phyloP scores from a whole-genome alignment of 306 rosid species.

The Cercis canadensis region DNA sequence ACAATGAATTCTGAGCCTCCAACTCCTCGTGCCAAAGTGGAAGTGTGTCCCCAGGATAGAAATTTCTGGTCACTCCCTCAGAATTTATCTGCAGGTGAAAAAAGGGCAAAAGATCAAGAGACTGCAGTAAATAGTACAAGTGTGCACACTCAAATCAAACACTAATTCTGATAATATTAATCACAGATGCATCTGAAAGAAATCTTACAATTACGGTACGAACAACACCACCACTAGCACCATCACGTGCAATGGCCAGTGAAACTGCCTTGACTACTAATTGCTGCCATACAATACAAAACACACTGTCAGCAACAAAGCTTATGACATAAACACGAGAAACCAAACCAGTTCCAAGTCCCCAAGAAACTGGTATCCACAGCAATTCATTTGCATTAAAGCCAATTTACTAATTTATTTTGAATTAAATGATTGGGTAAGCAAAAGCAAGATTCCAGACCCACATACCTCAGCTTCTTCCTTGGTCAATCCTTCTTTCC shows the following conservation, averaged over 20 bases:
- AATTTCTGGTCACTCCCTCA: constrained; percentile 91
- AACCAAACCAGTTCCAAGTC: neutral
- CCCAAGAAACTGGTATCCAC: constrained; percentile 22
- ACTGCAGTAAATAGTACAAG: neutral
- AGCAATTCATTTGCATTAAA: constrained; percentile 1
- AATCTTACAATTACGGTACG: constrained; percentile 86
- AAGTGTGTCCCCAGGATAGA: constrained; percentile 78
- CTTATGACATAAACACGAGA: no score
- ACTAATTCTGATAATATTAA: neutral
- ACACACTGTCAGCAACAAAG: constrained; percentile 23
- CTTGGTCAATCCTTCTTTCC: constrained; percentile 98
- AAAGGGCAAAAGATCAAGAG: neutral
- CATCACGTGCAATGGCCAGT: constrained; percentile 96
- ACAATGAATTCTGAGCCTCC: constrained; percentile 73
- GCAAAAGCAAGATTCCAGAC: constrained; percentile 30
- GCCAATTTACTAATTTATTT: constrained; percentile 13
- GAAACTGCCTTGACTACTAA: constrained; percentile 93
- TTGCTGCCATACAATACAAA: constrained; percentile 52
- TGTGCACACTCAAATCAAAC: no score
- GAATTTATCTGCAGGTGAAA: constrained; percentile 70
- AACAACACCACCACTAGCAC: constrained; percentile 99
- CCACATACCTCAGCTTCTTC: constrained; percentile 94
- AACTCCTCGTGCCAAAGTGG: constrained; percentile 95
- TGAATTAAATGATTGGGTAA: neutral
- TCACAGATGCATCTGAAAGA: neutral